These are phyloP conservation scores for Pythium sp. DNA, from an alignment of 352 stramenopile species.

Conservation along the genomic window DNA sequence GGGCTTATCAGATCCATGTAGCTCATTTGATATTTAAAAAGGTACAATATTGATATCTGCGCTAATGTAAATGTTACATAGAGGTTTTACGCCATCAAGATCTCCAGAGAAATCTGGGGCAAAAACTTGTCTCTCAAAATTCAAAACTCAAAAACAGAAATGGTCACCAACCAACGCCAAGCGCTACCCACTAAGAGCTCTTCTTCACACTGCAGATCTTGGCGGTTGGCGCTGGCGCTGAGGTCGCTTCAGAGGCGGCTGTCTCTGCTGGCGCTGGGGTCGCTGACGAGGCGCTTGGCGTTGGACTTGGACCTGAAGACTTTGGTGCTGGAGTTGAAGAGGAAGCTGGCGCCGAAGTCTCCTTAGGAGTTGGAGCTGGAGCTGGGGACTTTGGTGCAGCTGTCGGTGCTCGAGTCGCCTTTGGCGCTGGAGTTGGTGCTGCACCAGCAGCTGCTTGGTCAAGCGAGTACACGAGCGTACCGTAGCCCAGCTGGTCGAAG, in stretches of 20 bases:
- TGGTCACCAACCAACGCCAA: neutral
- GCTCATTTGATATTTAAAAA: neutral
- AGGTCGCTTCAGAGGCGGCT: neutral
- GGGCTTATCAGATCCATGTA: neutral
- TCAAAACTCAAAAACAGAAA: neutral
- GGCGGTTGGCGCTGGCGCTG: neutral
- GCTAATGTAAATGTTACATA: neutral
- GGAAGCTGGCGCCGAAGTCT: neutral
- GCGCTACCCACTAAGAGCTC: neutral
- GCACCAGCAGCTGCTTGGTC: neutral
- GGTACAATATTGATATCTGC: neutral
- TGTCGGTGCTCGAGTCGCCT: neutral
- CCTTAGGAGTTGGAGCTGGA: neutral
- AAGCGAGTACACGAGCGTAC: constrained; percentile 19
- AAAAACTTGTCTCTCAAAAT: neutral
- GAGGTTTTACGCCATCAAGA: neutral
- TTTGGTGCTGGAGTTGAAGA: neutral
- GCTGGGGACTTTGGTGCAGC: neutral
- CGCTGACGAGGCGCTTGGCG: neutral
- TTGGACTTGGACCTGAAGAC: neutral
- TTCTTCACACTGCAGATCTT: constrained; percentile 6
- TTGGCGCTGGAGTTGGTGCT: neutral
- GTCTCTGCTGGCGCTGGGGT: neutral
- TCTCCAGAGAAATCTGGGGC: neutral
- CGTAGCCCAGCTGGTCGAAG: constrained; percentile 22